These are phyloP conservation scores for Metschnikowia hibisci DNA, from an alignment of 805 yeast species.

Conservation along the genomic window DNA sequence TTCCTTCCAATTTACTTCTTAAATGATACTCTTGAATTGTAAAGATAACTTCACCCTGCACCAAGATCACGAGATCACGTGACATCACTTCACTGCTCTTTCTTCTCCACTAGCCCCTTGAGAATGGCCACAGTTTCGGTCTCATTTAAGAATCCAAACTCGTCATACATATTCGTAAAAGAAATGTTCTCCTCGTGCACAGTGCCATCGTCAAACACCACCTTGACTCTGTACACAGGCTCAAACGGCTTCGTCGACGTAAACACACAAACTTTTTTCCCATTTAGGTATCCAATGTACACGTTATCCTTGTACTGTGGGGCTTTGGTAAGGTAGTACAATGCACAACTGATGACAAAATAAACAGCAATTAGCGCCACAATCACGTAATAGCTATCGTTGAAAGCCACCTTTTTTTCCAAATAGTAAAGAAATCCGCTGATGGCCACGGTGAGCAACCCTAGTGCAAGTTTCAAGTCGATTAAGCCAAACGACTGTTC, in stretches of 20 bases:
- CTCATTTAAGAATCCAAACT: slow-evolving; percentile 42
- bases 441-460: slow-evolving; percentile 42
- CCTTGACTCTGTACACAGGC: slow-evolving; percentile 40
- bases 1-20: too few species aligned
- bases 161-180: slow-evolving; percentile 41
- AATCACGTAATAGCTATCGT: slow-evolving; percentile 35
- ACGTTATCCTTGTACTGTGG: slow-evolving; percentile 41
- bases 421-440: slow-evolving; percentile 45
- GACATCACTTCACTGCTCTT: slow-evolving; percentile 7
- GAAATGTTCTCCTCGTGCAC: slow-evolving; percentile 26
- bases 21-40: too few species aligned
- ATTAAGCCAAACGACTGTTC: slow-evolving; percentile 42
- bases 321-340: slow-evolving; percentile 31
- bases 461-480: slow-evolving; percentile 49
- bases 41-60: too few species aligned
- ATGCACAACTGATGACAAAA: slow-evolving; percentile 30
- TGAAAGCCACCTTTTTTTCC: slow-evolving; percentile 48
- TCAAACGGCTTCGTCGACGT: slow-evolving; percentile 39
- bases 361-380: slow-evolving; percentile 36
- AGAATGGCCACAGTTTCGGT: slow-evolving; percentile 29
- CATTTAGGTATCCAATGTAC: slow-evolving; percentile 39
- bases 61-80: too few species aligned
- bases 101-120: slow-evolving; percentile 18
- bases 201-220: slow-evolving; percentile 26
- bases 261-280: slow-evolving; percentile 35